Percentiles rank a stretch among this genome's conserved stretches.
These are phyloP conservation scores for Wallacemonas sp. DNA, from an alignment of 208 protist species.

Conservation along the genomic window DNA sequence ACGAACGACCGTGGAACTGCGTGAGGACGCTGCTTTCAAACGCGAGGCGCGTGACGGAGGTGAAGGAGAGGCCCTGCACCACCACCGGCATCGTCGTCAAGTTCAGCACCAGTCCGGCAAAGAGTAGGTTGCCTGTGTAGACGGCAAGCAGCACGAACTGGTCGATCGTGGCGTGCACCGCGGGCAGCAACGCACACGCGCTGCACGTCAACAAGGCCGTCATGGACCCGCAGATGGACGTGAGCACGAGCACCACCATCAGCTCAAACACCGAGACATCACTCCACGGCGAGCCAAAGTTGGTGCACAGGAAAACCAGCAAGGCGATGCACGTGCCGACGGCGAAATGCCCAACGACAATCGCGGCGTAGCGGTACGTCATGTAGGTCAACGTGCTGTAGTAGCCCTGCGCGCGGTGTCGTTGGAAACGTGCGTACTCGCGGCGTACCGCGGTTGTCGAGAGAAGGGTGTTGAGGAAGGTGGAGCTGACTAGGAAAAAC, in stretches of 20 bases:
- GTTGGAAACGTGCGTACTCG: slow-evolving; percentile 50
- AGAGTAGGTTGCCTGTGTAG: slow-evolving; percentile 56
- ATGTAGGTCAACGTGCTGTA: slow-evolving; percentile 50
- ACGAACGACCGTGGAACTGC: slow-evolving; percentile 40
- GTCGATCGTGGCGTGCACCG: slow-evolving; percentile 15
- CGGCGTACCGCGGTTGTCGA: slow-evolving; percentile 37
- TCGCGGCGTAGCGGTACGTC: slow-evolving; percentile 28
- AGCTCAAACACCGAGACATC: slow-evolving; percentile 49
- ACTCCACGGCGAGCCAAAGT: slow-evolving; percentile 49
- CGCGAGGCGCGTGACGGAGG: slow-evolving; percentile 44
- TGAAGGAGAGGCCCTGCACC: slow-evolving; percentile 36
- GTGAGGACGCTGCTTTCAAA: slow-evolving; percentile 59
- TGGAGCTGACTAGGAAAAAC: slow-evolving; percentile 63
- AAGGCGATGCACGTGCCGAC: slow-evolving; percentile 33
- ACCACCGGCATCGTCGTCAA: slow-evolving; percentile 40
- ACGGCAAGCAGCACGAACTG: slow-evolving; percentile 44
- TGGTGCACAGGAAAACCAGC: slow-evolving; percentile 37
- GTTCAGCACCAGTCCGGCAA: slow-evolving; percentile 65
- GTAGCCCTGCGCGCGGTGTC: slow-evolving; percentile 51
- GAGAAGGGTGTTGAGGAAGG: slow-evolving; percentile 55
- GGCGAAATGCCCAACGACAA: slow-evolving; percentile 36
- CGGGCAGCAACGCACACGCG: slow-evolving; percentile 17
- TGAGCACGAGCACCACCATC: slow-evolving; percentile 43
- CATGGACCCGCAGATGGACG: slow-evolving; percentile 50
- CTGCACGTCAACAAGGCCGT: slow-evolving; percentile 44